Conservation (phyloP, 2,329 filamentous ascomycete species). For the Aspergillus versicolor region DNA sequence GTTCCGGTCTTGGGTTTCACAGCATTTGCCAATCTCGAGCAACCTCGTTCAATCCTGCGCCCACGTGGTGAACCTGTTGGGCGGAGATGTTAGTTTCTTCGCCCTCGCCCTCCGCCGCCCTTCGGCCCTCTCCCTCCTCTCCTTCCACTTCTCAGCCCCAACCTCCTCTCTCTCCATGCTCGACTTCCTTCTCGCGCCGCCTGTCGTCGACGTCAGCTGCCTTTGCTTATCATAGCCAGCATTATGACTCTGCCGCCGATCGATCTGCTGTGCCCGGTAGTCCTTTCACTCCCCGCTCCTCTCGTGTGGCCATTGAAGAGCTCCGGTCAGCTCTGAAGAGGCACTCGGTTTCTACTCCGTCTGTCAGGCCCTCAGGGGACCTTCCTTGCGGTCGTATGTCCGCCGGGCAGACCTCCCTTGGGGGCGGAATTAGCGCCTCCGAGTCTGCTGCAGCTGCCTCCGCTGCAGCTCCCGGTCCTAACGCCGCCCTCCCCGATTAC, state of each 20-base stretch:
- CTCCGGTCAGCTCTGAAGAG: conserved; percentile 39
- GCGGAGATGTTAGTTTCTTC: conserved; percentile 43
- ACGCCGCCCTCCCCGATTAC: conserved; percentile 14
- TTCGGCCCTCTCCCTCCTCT: conserved; percentile 33
- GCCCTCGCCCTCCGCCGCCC: conserved; percentile 40
- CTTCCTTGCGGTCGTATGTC: conserved; percentile 35
- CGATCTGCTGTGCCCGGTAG: conserved; percentile 19
- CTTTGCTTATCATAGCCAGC: conserved; percentile 18
- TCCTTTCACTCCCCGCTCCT: conserved; percentile 35
- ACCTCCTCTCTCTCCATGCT: conserved; percentile 13
- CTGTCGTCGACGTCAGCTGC: conserved; percentile 10
- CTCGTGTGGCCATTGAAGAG: conserved; percentile 41
- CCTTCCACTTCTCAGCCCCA: conserved; percentile 18
- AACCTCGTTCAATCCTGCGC: conserved; percentile 36
- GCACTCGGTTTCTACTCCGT: conserved; percentile 37
- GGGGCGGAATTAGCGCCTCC: conserved; percentile 28
- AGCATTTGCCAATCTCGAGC: conserved; percentile 26
- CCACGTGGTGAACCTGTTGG: conserved; percentile 38
- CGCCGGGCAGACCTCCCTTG: conserved; percentile 34
- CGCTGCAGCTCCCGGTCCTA: conserved; percentile 12
- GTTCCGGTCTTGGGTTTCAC: conserved; percentile 25
- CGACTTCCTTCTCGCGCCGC: conserved; percentile 13
- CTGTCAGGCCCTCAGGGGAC: conserved; percentile 35
- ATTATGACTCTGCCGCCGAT: conserved; percentile 32
- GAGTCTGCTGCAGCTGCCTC: conserved; percentile 20